Evolutionary conservation across 768 basidiomycete species (phyloP).

Genomic region (Amanita subjunquillea): DNA sequence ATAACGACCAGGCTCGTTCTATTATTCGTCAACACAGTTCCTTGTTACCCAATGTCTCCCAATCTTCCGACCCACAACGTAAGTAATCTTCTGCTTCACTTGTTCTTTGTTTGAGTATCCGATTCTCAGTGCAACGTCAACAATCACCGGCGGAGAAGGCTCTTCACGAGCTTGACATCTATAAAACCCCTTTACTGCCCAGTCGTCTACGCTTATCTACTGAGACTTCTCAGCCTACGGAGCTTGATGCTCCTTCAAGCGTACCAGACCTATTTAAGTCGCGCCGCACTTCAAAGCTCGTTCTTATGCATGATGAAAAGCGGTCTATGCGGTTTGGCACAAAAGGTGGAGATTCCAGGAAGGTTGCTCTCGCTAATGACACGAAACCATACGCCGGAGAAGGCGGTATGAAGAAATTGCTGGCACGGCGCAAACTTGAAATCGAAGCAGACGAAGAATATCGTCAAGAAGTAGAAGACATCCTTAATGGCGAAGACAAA

Average conservation of each 20-base stretch:
- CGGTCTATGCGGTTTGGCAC: conserved; percentile 35
- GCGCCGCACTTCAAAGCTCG: conserved; percentile 28
- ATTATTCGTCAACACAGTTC: conserved; percentile 43
- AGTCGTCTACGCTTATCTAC: conserved; percentile 38
- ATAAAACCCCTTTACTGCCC: conserved; percentile 70
- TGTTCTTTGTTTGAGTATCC: background rate
- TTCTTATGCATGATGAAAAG: conserved; percentile 56
- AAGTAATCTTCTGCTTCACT: background rate
- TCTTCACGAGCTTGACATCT: conserved; percentile 64
- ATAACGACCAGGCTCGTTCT: conserved; percentile 25
- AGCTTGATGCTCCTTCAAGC: conserved; percentile 25
- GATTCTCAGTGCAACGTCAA: conserved; percentile 11
- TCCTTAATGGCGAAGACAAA: background rate
- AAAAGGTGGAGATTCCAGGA: conserved; percentile 26
- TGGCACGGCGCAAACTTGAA: conserved; percentile 53
- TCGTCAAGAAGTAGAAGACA: conserved; percentile 7
- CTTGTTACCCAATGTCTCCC: conserved; percentile 34
- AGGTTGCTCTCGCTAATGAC: conserved; percentile 33
- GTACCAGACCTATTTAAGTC: conserved; percentile 59
- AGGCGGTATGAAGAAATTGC: conserved; percentile 69
- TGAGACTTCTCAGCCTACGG: conserved; percentile 15
- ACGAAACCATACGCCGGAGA: conserved; percentile 74
- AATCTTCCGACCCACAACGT: conserved; percentile 16
- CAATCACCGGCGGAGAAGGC: conserved; percentile 55
- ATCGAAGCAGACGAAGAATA: conserved; percentile 34